These are phyloP conservation scores for Closterium sp. DNA, from an alignment of 139 green algal species.

Conservation along the genomic window DNA sequence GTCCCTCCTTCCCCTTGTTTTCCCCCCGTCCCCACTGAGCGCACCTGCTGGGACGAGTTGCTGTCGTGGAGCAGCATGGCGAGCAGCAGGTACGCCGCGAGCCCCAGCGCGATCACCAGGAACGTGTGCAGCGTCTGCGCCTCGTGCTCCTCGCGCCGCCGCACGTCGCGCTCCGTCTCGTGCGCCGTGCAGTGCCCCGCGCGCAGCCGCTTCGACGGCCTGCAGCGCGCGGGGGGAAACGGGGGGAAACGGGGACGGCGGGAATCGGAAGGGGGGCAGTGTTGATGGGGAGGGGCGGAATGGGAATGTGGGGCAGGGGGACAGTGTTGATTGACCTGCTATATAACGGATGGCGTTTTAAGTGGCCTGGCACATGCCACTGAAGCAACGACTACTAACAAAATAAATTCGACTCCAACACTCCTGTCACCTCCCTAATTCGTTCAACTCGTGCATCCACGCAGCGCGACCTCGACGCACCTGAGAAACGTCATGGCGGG, in stretches of 20 bases:
- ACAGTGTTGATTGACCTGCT: too few species aligned
- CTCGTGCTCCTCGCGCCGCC: not conserved
- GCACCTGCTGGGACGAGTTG: not conserved
- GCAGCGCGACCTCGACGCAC: not conserved
- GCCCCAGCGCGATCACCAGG: not conserved
- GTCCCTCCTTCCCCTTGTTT: not conserved
- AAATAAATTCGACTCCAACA: too few species aligned
- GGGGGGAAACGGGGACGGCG: not conserved
- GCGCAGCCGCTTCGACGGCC: not conserved
- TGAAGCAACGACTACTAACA: too few species aligned
- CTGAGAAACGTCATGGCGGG: conserved; percentile 22
- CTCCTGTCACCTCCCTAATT: not conserved
- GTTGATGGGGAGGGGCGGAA: too few species aligned
- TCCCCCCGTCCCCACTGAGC: too few species aligned
- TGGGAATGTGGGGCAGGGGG: too few species aligned
- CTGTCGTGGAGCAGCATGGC: not conserved
- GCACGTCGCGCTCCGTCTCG: not conserved
- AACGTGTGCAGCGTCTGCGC: not conserved
- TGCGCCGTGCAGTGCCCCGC: not conserved
- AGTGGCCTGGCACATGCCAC: too few species aligned
- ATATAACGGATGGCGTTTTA: too few species aligned
- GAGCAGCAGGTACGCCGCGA: conserved; percentile 1
- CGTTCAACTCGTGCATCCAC: not conserved
- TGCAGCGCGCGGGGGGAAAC: not conserved
- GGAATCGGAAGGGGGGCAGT: not conserved